Base-by-base conservation (phyloP, 768 basidiomycete genomes). In the Boletus insuetus region DNA sequence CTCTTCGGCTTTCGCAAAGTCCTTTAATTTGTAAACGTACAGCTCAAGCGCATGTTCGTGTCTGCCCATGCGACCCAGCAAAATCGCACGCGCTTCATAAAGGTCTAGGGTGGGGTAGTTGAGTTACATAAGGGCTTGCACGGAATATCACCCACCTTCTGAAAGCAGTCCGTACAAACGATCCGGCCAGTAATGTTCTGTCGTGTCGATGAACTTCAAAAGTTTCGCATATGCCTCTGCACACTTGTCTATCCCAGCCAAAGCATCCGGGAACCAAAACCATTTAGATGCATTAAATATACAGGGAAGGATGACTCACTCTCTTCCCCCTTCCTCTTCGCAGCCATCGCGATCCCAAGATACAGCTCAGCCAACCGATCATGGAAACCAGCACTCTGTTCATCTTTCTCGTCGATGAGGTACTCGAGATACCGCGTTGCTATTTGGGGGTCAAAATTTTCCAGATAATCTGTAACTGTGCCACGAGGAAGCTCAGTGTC, bases 11-110 rank as follows among this genome's bases (percentile, higher is more conserved):
- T 93, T 93, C 26, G 73, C 57, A 68, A 87, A 93, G 65, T 95
- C 89, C 38, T 86, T 81, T 32, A 98, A 77, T 35, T 85, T 83
- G 66, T 98, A 89, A 7, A 95, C 94, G 68, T 98, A 99, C 14
- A 96, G 81, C 65, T 95, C 92, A n/a, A 98, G 81, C 1, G 96
- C 94, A 57, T 87, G 91, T 58, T 97, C 93, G 58, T 98, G 96
- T 51, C 91, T 84, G 2, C 90, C 93, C 56, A 98, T 78, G 43
- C 89, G 81, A 11, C 97, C 97, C 11, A 98, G 76, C 8, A 99
- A 79, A 55, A 98, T 86, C 0, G 97, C 97, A 40, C 94, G 85
- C 16, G 91, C 94, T 70, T 98, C 94, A 55, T 83, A 93, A 38
- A 97, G 77, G 63, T 93, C 94, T 94, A 62, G 6, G 34, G 8